These are phyloP conservation scores for Pseudonectria foliicola DNA, from an alignment of 2,329 filamentous ascomycete species.

Conservation along the genomic window DNA sequence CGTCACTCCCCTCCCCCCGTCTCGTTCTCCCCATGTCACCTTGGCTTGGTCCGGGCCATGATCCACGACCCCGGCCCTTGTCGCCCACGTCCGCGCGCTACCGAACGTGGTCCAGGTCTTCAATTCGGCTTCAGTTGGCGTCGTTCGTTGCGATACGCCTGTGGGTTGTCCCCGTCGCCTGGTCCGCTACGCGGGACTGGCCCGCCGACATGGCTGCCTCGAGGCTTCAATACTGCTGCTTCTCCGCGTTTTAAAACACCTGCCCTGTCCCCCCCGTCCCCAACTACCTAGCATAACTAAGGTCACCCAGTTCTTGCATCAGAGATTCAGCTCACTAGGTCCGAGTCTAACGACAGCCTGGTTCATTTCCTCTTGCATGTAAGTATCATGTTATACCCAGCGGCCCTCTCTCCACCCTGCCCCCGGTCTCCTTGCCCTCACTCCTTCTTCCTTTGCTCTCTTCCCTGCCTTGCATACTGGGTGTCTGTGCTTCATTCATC, in stretches of 20 bases:
- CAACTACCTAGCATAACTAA: not conserved
- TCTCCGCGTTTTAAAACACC: constrained; percentile 10
- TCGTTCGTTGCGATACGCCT: constrained; percentile 3
- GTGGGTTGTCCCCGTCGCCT: constrained; percentile 8
- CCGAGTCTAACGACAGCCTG: constrained; percentile 1
- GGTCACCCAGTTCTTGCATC: too few species aligned
- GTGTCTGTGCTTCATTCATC: constrained; percentile 3
- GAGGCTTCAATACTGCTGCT: constrained; percentile 2
- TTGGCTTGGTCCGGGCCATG: constrained; percentile 1
- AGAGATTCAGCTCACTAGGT: too few species aligned
- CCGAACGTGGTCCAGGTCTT: not conserved
- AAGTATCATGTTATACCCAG: not conserved
- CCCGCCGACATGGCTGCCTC: constrained; percentile 9
- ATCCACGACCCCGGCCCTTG: too few species aligned
- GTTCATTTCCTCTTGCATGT: constrained; percentile 3
- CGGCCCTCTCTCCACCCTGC: constrained; percentile 1
- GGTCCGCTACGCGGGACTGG: constrained; percentile 10
- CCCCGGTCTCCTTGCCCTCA: constrained; percentile 2
- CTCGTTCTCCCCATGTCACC: constrained; percentile 1
- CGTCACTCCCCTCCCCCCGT: constrained; percentile 7
- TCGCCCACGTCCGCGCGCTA: too few species aligned
- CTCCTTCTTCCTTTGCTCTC: constrained; percentile 10
- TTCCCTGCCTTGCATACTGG: constrained; percentile 7
- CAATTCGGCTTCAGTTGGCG: constrained; percentile 1
- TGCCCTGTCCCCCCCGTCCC: constrained; percentile 3